Conservation (phyloP, 495 filamentous ascomycete species). For the Talaromyces stipitatus region DNA sequence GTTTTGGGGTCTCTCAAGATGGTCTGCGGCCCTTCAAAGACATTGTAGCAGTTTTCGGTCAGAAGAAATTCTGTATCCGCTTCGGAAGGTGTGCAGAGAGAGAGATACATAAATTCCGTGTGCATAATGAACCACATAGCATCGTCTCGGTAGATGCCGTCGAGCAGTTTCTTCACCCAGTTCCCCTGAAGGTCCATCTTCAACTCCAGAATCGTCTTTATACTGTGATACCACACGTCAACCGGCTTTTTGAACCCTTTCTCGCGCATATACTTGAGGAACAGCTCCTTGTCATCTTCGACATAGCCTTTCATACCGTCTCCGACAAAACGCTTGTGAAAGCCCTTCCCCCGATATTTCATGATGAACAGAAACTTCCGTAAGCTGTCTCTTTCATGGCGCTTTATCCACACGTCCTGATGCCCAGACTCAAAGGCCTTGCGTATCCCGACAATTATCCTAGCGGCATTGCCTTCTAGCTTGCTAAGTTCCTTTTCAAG, state of each 20-base stretch:
- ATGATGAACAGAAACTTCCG: slow-evolving; percentile 50
- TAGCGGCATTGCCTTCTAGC: slow-evolving; percentile 22
- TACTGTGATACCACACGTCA: slow-evolving; percentile 45
- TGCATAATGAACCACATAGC: slow-evolving; percentile 35
- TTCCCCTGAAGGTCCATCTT: slow-evolving; percentile 28
- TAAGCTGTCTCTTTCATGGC: slow-evolving; percentile 30
- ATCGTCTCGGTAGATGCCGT: slow-evolving; percentile 32
- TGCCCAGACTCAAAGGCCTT: slow-evolving; percentile 17
- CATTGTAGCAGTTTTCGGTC: slow-evolving; percentile 36
- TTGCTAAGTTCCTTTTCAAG: slow-evolving; percentile 28
- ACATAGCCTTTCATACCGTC: slow-evolving; percentile 27
- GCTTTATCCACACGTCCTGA: slow-evolving; percentile 22
- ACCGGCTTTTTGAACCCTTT: slow-evolving; percentile 34
- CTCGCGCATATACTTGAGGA: slow-evolving; percentile 37
- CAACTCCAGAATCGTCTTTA: slow-evolving; percentile 40
- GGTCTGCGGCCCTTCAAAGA: slow-evolving; percentile 39
- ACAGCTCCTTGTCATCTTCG: slow-evolving; percentile 23
- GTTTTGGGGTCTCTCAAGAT: slow-evolving; percentile 8
- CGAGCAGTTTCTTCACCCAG: slow-evolving; percentile 24
- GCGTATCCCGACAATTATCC: slow-evolving; percentile 23
- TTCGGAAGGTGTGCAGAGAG: slow-evolving; percentile 34
- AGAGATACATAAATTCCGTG: slow-evolving; percentile 29
- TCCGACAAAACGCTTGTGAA: slow-evolving; percentile 26
- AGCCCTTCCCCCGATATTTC: slow-evolving; percentile 33
- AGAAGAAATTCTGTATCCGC: slow-evolving; percentile 40